A percentile compares a stretch with the other conserved stretches of the same genome.
These are phyloP conservation scores for Cladosporium austrohemisphaericum DNA, from an alignment of 2,329 filamentous ascomycete species.

Conservation along the genomic window DNA sequence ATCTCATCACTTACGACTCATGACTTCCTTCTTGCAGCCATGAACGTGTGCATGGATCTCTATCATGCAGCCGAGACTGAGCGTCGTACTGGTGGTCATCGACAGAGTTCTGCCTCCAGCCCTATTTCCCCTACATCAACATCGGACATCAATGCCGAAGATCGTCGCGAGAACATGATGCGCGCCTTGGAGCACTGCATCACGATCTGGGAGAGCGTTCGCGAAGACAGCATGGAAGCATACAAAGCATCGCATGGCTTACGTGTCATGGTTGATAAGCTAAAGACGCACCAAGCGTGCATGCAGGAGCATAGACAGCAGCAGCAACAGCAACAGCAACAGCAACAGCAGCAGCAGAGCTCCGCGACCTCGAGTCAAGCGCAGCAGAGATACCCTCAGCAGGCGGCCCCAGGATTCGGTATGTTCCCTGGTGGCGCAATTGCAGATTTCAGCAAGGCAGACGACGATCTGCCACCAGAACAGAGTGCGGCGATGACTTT, in stretches of 20 bases:
- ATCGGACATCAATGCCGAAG: conserved; percentile 41
- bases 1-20: conserved; percentile 75
- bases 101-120: conserved; percentile 17
- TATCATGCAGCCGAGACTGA: conserved; percentile 60
- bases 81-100: conserved; percentile 27
- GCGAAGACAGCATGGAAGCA: conserved; percentile 79
- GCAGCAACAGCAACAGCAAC: conserved; percentile 19
- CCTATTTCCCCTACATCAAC: conserved; percentile 20
- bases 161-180: conserved; percentile 68
- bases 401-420: conserved; percentile 21
- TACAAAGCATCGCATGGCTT: conserved; percentile 80
- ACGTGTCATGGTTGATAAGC: conserved; percentile 78
- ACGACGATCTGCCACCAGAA: conserved; percentile 58
- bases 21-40: conserved; percentile 82
- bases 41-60: conserved; percentile 78
- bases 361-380: neutral
- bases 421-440: conserved; percentile 31
- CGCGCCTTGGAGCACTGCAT: conserved; percentile 66
- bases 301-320: conserved; percentile 7
- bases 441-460: conserved; percentile 26
- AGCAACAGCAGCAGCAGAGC: conserved; percentile 12
- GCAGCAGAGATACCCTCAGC: neutral
- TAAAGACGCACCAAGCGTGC: conserved; percentile 51
- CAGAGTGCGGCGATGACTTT: conserved; percentile 66
- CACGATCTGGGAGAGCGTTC: conserved; percentile 74